A percentile compares a stretch with the other conserved stretches of the same genome.
These are phyloP conservation scores for Rhizophagus prolifer DNA, from an alignment of 192 early-diverging fungal species.

Conservation along the genomic window DNA sequence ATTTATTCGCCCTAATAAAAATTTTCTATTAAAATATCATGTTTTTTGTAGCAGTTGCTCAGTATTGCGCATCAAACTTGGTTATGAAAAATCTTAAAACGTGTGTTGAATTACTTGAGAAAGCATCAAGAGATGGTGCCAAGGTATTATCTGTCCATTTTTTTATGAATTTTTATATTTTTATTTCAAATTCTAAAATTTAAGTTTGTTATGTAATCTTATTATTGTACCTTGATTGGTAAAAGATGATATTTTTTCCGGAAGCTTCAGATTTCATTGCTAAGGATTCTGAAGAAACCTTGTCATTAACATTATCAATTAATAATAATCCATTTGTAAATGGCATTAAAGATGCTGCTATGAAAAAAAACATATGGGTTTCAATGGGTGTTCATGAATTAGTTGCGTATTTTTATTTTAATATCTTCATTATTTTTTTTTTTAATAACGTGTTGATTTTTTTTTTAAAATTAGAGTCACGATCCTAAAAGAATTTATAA, in stretches of 20 bases:
- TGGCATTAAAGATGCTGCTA: conserved; percentile 60
- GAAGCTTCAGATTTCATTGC: conserved; percentile 84
- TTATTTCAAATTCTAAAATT: too few relatives aligned
- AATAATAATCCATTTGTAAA: conserved; percentile 54
- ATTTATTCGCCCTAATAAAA: too few relatives aligned
- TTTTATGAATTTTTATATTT: not conserved
- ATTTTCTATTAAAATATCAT: not conserved
- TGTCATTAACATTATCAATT: conserved; percentile 49
- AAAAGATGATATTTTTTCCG: conserved; percentile 74
- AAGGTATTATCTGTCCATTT: conserved; percentile 41
- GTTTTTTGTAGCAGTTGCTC: conserved; percentile 56
- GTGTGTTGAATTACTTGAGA: conserved; percentile 57
- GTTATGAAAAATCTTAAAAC: conserved; percentile 57
- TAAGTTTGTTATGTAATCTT: too few relatives aligned
- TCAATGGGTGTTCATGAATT: conserved; percentile 80
- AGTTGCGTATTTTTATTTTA: conserved; percentile 30
- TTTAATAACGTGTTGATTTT: not conserved
- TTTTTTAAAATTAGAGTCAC: conserved; percentile 30
- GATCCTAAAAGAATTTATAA: conserved; percentile 52
- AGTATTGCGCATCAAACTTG: conserved; percentile 68
- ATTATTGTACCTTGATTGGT: not conserved
- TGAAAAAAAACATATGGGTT: conserved; percentile 62
- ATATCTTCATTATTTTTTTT: not conserved
- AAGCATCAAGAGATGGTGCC: conserved; percentile 57
- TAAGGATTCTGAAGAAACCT: conserved; percentile 47